A percentile compares a stretch with the other conserved stretches of the same genome.
These are phyloP conservation scores for Arthrobotrys megalospora DNA, from an alignment of 2,329 filamentous ascomycete genomes.

Conservation along the genomic window DNA sequence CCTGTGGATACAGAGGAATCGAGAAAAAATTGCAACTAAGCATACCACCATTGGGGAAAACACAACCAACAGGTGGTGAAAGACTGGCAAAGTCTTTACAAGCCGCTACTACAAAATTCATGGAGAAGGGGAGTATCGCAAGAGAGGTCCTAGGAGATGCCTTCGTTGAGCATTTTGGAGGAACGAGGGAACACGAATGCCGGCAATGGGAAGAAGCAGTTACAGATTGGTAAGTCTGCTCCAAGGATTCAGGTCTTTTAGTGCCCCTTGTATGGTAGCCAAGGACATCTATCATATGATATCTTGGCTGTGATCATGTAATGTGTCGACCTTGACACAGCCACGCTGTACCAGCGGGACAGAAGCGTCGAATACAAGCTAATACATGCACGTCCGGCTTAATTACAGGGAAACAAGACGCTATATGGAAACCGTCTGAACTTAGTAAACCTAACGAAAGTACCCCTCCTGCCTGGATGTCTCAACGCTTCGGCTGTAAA, in stretches of 20 bases:
- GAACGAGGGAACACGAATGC: conserved; percentile 92
- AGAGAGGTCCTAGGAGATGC: conserved; percentile 92
- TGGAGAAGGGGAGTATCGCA: conserved; percentile 84
- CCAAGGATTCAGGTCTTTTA: background rate
- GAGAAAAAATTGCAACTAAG: conserved; percentile 91
- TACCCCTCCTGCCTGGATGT: conserved; percentile 3
- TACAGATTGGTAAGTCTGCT: conserved; percentile 85
- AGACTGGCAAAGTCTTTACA: conserved; percentile 86
- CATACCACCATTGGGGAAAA: conserved; percentile 85
- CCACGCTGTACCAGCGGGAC: conserved; percentile 8
- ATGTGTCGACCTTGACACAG: conserved; percentile 3
- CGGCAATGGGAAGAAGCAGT: conserved; percentile 94
- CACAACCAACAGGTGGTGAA: conserved; percentile 84
- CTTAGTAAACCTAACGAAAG: background rate
- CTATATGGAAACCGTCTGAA: conserved; percentile 82
- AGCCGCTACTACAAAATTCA: conserved; percentile 86
- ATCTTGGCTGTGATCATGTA: conserved; percentile 42
- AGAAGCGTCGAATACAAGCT: conserved; percentile 8
- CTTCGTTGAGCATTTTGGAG: conserved; percentile 95
- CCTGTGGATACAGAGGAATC: conserved; percentile 89
- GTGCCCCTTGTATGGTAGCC: conserved; percentile 54
- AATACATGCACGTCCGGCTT: conserved; percentile 7
- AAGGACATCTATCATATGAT: conserved; percentile 46
- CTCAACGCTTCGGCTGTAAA: conserved; percentile 27
- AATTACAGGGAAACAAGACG: conserved; percentile 78